These are phyloP conservation scores for Exobasidium cylindrosporum DNA, from an alignment of 1,284 basidiomycete genomes.

Conservation along the genomic window DNA sequence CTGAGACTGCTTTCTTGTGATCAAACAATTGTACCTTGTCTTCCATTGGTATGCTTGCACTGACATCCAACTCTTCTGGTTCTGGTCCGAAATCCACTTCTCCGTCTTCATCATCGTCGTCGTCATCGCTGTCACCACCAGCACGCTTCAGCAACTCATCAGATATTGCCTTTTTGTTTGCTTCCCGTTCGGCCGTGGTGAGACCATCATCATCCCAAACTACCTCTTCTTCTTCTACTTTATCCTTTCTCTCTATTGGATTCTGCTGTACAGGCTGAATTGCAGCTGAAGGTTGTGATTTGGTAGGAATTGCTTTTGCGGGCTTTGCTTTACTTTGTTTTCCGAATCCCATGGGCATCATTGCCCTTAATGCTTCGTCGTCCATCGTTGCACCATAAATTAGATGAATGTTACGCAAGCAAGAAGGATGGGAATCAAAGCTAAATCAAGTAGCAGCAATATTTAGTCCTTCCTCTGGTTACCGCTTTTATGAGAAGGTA, in stretches of 20 bases:
- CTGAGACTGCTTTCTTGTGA: slow-evolving; percentile 66
- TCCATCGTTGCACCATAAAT: slow-evolving; percentile 48
- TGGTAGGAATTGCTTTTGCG: neutral
- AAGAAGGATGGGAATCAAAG: too few species aligned
- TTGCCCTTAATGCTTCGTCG: slow-evolving; percentile 46
- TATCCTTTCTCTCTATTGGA: neutral
- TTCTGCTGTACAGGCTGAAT: neutral
- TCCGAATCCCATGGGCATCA: slow-evolving; percentile 50
- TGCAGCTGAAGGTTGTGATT: neutral
- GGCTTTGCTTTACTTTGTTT: neutral
- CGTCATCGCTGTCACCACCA: slow-evolving; percentile 15
- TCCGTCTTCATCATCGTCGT: slow-evolving; percentile 23
- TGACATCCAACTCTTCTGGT: slow-evolving; percentile 5
- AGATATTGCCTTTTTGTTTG: slow-evolving; percentile 22
- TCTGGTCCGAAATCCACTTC: slow-evolving; percentile 15
- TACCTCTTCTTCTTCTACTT: slow-evolving; percentile 11
- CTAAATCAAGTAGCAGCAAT: too few species aligned
- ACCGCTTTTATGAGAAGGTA: too few species aligned
- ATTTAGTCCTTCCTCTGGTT: too few species aligned
- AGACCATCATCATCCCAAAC: slow-evolving; percentile 39
- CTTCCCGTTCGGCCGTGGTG: slow-evolving; percentile 36
- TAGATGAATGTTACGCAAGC: too few species aligned
- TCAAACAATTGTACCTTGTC: slow-evolving; percentile 7
- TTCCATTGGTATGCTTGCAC: neutral
- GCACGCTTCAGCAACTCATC: slow-evolving; percentile 6